A percentile compares a stretch with the other conserved stretches of the same genome.
These are phyloP conservation scores for Mycothermus thermophilus DNA, from an alignment of 495 filamentous ascomycete genomes.

Conservation along the genomic window DNA sequence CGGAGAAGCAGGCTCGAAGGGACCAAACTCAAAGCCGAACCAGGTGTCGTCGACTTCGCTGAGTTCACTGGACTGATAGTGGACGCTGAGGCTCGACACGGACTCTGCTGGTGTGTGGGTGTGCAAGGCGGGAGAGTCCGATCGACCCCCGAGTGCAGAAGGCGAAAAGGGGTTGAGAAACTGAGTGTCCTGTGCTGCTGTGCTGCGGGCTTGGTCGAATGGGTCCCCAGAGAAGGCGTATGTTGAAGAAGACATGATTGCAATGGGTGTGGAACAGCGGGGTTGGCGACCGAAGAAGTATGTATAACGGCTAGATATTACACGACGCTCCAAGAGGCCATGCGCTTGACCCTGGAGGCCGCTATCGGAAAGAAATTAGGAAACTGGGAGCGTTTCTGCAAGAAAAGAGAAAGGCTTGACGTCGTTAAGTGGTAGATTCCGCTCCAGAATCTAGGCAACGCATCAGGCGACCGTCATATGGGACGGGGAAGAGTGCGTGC, in stretches of 20 bases:
- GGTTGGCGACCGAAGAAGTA: constrained; percentile 7
- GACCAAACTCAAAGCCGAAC: constrained; percentile 25
- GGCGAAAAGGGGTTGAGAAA: constrained; percentile 19
- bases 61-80: constrained; percentile 30
- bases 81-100: constrained; percentile 22
- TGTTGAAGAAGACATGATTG: constrained; percentile 23
- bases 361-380: too few relatives aligned
- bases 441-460: too few relatives aligned
- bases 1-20: constrained; percentile 18
- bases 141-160: constrained; percentile 27
- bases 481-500: too few relatives aligned
- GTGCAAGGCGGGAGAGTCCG: constrained; percentile 25
- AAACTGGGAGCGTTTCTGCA: too few relatives aligned
- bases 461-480: too few relatives aligned
- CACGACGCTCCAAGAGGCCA: too few relatives aligned
- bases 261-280: constrained; percentile 4
- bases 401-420: too few relatives aligned
- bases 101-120: constrained; percentile 32
- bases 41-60: constrained; percentile 31
- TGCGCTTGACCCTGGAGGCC: constrained; percentile 1
- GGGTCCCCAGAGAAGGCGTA: constrained; percentile 15
- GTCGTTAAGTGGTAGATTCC: too few relatives aligned
- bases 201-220: constrained; percentile 16
- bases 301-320: too few relatives aligned
- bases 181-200: constrained; percentile 10